Base-by-base conservation (phyloP, 1,139 yeast genomes). In the Candida pseudoviswanathii region DNA sequence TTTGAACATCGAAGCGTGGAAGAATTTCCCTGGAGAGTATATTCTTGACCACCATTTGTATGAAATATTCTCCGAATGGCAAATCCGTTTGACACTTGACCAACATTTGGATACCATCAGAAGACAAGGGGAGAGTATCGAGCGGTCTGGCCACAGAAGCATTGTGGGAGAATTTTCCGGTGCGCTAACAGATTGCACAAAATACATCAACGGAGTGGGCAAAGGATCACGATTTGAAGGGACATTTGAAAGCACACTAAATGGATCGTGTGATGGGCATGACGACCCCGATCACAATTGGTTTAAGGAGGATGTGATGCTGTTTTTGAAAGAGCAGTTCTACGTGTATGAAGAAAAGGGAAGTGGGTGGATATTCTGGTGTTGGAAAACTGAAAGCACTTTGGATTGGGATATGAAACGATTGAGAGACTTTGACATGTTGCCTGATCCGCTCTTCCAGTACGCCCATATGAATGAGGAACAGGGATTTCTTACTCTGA, bases 321-420 rank as follows among this genome's bases (percentile, higher is more conserved):
- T 34, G 7, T 65, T 58, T 49, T 51, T 65, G 5, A 49, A 52
- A 29, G 54, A 57, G 8, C 67, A 65, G 49, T 54, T 65, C 52
- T 56, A 59, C 22, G 55, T 58, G 0, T 65, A 54, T 48, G 55
- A 51, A 37, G 47, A 49, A 16, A 52, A 55, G 29, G 50, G 55
- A 16, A 49, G 50, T 36, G 68, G 68, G 10, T 64, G 67, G 68
- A 63, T 60, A 24, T 65, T 62, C 42, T 84, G 89, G 89, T 81
- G 84, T 61, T 84, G 80, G 75, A 84, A 63, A 48, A 62, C 68
- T 1, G 68, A 65, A 49, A 47, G 46, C n/a, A 49, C 67, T 2
- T 50, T 60, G 41, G 61, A 55, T 43, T 64, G 67, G 68, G 68
- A 64, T 55, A 60, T 58, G 46, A 42, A 41, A 24, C 36, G 49